Evolutionary conservation across 2,329 filamentous ascomycete species (phyloP).

Genomic region (Xylariaceae sp.): DNA sequence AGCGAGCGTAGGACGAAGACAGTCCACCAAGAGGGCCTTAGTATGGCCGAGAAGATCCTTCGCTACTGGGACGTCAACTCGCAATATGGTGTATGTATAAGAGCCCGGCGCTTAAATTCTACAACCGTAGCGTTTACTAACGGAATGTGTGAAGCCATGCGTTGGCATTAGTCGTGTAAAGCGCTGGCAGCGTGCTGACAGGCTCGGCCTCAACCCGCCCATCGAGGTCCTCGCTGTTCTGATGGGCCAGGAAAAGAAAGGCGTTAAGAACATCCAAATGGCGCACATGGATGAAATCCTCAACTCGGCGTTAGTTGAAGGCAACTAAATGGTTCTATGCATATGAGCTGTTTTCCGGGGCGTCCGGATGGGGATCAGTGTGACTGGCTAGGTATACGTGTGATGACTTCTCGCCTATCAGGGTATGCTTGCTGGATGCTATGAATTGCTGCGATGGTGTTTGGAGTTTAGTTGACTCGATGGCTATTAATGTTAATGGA

Average conservation of each 20-base stretch:
- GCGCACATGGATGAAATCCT: conserved; percentile 70
- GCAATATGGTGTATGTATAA: conserved; percentile 77
- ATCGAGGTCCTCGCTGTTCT: conserved; percentile 86
- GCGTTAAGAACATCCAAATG: conserved; percentile 50
- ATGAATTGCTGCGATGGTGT: conserved; percentile 15
- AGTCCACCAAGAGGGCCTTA: conserved; percentile 72
- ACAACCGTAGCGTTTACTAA: neutral
- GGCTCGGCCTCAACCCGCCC: conserved; percentile 77
- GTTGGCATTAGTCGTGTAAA: conserved; percentile 76
- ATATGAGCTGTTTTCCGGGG: neutral
- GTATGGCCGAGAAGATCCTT: conserved; percentile 74
- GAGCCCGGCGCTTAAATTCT: neutral
- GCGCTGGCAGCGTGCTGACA: conserved; percentile 82
- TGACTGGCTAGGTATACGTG: conserved; percentile 5
- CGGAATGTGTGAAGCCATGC: conserved; percentile 58
- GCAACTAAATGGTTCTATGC: conserved; percentile 15
- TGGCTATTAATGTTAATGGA: conserved; percentile 2
- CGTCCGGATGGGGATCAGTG: conserved; percentile 8
- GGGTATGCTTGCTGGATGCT: conserved; percentile 5
- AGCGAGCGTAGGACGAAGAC: conserved; percentile 58
- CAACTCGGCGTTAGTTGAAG: conserved; percentile 42
- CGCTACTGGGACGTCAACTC: conserved; percentile 88
- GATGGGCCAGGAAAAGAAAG: conserved; percentile 60
- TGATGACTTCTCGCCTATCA: conserved; percentile 8
- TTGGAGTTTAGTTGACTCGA: conserved; percentile 10